Conservation (phyloP, 257 asterid species). For the Nicotiana obtusifolia region DNA sequence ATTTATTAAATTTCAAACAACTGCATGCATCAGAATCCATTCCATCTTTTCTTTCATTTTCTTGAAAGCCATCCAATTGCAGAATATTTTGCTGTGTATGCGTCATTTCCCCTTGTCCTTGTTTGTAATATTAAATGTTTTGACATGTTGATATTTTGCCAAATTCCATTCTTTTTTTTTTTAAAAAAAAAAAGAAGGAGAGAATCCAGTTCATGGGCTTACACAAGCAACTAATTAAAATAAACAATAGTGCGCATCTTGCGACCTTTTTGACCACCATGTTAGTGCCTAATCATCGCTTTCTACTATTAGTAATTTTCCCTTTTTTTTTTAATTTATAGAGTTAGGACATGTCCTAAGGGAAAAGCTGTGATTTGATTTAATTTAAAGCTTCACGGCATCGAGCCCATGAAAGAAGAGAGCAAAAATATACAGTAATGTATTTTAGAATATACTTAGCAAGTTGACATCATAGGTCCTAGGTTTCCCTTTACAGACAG, state of each 20-base stretch:
- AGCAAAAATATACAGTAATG: neutral
- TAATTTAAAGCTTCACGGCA: constrained; percentile 9
- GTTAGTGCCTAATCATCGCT: constrained; percentile 39
- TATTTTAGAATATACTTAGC: constrained; percentile 11
- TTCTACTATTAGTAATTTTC: constrained; percentile 44
- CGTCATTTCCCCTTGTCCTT: constrained; percentile 25
- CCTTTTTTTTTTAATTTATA: neutral
- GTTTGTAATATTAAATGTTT: constrained; percentile 12
- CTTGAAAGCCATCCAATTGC: constrained; percentile 7
- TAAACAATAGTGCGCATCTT: neutral
- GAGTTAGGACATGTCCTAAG: neutral
- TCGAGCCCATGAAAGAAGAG: constrained; percentile 42
- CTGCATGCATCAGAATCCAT: constrained; percentile 42
- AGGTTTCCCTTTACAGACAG: constrained; percentile 38
- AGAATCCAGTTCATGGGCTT: constrained; percentile 45
- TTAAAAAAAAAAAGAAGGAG: neutral
- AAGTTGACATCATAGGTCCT: constrained; percentile 34
- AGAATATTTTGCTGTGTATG: constrained; percentile 11
- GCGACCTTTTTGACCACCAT: constrained; percentile 41
- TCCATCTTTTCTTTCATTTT: constrained; percentile 5
- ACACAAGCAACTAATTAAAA: constrained; percentile 7
- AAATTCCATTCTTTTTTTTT: neutral
- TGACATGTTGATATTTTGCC: constrained; percentile 7
- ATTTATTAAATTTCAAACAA: neutral
- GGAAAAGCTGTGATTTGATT: neutral